Evolutionary conservation across 2,329 filamentous ascomycete species (phyloP), one percentile per base, ranked within the genome.

Genomic region (Zasmidium cellare): DNA sequence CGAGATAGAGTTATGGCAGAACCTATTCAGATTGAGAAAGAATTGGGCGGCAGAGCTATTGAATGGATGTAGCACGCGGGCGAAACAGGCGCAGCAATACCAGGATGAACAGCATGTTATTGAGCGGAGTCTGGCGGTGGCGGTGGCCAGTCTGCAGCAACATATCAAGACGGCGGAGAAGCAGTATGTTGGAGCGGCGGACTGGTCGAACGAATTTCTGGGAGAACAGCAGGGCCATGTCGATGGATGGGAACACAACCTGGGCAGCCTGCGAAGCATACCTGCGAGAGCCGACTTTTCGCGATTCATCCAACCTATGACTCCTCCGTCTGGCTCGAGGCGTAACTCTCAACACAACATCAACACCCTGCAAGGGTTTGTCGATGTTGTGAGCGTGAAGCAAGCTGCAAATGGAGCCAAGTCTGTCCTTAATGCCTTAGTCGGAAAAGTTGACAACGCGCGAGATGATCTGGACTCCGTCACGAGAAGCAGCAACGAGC

Each of bases 1-100:
- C 60, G 88, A 92, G 61, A 80, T 97, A 55, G 82, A 87, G 68
- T 88, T 92, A 84, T 99, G 94, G 93, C 90, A 91, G 72, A 85
- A 87, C 46, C 80, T 97, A 20, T 97, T 94, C 79, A 88, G 87
- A 73, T 83, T 87, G 58, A 87, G 94, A 58, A 86, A 88, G 67
- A 82, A 83, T 65, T 99, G 94, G 94, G 89, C 92, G 0, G 77
- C 87, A 53, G 81, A 80, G 41, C 77, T 96, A 31, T 82, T 88
- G 6, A 84, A 87, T 23, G 86, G 88, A 65, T 93, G 90, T 66
- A 80, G 80, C 51, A 78, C 78, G 51, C 87, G 91, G 78, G 85
- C 87, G 52, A 77, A 80, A 53, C 76, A 81, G 61, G 82, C 86
- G 19, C 80, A 85, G 67, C 82, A 87, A 56, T 83, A 90, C 64